Conservation (phyloP, 2,329 filamentous ascomycete species). For the Colletotrichum theobromicola region DNA sequence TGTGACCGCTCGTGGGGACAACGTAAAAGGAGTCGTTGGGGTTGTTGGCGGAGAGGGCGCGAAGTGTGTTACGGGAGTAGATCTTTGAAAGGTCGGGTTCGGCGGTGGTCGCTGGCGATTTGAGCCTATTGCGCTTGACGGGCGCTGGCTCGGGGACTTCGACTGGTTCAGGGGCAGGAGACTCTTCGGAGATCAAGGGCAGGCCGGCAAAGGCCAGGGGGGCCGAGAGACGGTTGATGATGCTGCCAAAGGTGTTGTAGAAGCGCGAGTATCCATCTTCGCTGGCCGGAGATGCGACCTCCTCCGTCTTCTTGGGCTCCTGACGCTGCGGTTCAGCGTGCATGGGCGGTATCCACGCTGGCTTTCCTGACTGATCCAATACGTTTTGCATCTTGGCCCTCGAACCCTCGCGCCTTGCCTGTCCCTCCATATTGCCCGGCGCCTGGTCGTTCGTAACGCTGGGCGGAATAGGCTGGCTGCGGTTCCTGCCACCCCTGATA, state of each 20-base stretch:
- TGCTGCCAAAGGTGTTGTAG: slow-evolving; percentile 87
- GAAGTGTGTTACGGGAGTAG: slow-evolving; percentile 84
- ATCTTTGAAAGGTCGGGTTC: slow-evolving; percentile 83
- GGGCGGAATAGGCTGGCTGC: slow-evolving; percentile 72
- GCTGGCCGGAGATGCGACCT: slow-evolving; percentile 32
- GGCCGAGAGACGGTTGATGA: slow-evolving; percentile 88
- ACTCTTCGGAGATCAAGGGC: slow-evolving; percentile 69
- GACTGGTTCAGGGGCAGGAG: slow-evolving; percentile 27
- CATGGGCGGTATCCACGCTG: slow-evolving; percentile 56
- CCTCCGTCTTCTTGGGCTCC: slow-evolving; percentile 31
- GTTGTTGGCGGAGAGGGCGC: slow-evolving; percentile 72
- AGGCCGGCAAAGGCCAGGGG: slow-evolving; percentile 92
- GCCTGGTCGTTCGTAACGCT: slow-evolving; percentile 77
- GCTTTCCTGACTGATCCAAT: slow-evolving; percentile 58
- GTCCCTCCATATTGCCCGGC: slow-evolving; percentile 70
- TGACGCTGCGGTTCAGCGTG: slow-evolving; percentile 27
- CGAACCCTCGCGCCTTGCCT: slow-evolving; percentile 55
- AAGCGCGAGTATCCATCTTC: slow-evolving; percentile 90
- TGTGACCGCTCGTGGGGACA: slow-evolving; percentile 89
- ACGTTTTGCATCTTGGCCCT: slow-evolving; percentile 61
- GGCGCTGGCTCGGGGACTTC: slow-evolving; percentile 43
- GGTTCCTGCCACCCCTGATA: slow-evolving; percentile 66
- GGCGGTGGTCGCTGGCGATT: slow-evolving; percentile 34
- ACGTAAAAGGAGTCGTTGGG: slow-evolving; percentile 88
- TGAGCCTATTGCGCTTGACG: slow-evolving; percentile 41